Percentiles rank a stretch among this genome's conserved stretches.
Conservation (phyloP, 1,139 yeast species). For the Pichia sp. region DNA sequence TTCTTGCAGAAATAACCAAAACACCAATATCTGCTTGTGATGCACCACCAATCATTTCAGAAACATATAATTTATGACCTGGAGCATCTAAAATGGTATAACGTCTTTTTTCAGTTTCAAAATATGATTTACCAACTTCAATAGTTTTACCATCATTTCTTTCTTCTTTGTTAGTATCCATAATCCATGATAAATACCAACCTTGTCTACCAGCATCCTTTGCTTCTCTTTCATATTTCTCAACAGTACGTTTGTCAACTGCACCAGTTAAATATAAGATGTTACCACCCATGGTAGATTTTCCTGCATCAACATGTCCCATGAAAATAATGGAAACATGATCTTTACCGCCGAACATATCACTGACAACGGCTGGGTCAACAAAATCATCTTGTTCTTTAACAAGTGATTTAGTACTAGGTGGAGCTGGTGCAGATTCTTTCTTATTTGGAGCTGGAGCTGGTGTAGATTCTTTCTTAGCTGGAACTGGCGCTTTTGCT, state of each 20-base stretch:
- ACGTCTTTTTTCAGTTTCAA: constrained; percentile 96
- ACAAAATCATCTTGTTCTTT: constrained; percentile 80
- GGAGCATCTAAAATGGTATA: constrained; percentile 98
- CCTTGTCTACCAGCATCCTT: constrained; percentile 99
- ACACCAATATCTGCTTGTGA: constrained; percentile 98
- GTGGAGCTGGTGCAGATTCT: constrained; percentile 12
- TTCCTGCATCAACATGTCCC: constrained; percentile 99
- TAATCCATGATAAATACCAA: constrained; percentile 98
- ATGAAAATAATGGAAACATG: constrained; percentile 93
- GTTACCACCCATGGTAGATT: constrained; percentile 99
- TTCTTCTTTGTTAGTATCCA: constrained; percentile 99
- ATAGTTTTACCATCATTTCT: constrained; percentile 98
- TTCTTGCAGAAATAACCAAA: constrained; percentile 93
- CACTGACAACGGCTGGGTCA: constrained; percentile 83
- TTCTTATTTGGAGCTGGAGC: constrained; percentile 16
- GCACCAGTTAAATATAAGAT: constrained; percentile 88
- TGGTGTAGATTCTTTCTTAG: constrained; percentile 20
- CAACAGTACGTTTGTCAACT: constrained; percentile 98
- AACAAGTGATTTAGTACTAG: constrained; percentile 28
- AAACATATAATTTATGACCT: constrained; percentile 97
- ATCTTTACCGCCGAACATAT: constrained; percentile 94
- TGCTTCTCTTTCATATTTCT: constrained; percentile 96
- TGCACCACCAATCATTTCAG: constrained; percentile 99
- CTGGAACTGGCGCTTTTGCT: constrained; percentile 1
- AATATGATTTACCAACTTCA: constrained; percentile 96